Conservation (phyloP, 805 yeast genomes). For the Cyberlindnera americana region DNA sequence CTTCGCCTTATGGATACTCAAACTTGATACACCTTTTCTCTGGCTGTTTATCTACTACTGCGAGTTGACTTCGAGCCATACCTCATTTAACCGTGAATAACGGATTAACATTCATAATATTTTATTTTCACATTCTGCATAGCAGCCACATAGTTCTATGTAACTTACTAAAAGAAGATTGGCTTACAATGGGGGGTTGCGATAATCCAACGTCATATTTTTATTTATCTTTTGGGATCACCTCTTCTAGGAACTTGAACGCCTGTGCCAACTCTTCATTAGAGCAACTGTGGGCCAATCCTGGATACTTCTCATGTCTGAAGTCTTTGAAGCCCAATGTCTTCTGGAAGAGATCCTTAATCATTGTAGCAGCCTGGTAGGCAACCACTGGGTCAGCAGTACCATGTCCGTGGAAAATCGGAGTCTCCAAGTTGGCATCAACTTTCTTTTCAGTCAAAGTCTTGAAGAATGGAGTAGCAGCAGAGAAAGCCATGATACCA, state of each 20-base stretch:
- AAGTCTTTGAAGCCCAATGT: slow-evolving; percentile 45
- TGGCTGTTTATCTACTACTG: too few relatives aligned
- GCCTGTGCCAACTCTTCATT: slow-evolving; percentile 65
- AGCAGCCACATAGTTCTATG: too few relatives aligned
- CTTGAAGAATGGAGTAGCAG: slow-evolving; percentile 46
- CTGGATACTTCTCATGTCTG: slow-evolving; percentile 52
- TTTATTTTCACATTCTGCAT: not conserved
- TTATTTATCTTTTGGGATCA: slow-evolving; percentile 14
- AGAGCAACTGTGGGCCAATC: slow-evolving; percentile 64
- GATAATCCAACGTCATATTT: not conserved
- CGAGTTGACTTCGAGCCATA: too few relatives aligned
- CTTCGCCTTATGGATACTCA: too few relatives aligned
- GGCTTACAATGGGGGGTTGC: too few relatives aligned
- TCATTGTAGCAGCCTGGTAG: slow-evolving; percentile 32
- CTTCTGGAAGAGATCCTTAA: slow-evolving; percentile 40
- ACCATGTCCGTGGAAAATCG: slow-evolving; percentile 89
- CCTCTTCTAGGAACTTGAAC: slow-evolving; percentile 39
- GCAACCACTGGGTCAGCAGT: slow-evolving; percentile 64
- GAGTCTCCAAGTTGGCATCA: slow-evolving; percentile 56
- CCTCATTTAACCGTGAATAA: too few relatives aligned
- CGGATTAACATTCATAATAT: too few relatives aligned
- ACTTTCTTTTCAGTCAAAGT: slow-evolving; percentile 22
- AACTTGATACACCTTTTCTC: too few relatives aligned
- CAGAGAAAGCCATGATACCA: slow-evolving; percentile 75
- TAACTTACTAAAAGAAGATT: too few relatives aligned